A percentile compares a stretch with the other conserved stretches of the same genome.
Conservation (phyloP, 495 filamentous ascomycete genomes). For the Lasiosphaeria miniovina region DNA sequence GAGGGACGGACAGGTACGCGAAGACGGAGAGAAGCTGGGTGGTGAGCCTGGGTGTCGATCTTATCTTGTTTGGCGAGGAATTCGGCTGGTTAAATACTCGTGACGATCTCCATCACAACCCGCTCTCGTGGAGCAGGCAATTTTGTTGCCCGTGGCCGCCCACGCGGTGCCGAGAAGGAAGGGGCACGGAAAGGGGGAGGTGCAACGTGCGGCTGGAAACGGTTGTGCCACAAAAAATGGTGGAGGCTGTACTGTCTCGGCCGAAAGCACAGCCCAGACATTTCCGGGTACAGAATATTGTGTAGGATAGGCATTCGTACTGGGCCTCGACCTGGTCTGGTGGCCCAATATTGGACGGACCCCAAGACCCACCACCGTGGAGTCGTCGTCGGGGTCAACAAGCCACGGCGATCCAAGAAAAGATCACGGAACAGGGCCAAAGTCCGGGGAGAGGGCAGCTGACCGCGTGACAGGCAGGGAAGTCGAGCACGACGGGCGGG, state of each 20-base stretch:
- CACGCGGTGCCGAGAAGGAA: neutral
- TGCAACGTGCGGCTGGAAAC: neutral
- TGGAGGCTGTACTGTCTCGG: neutral
- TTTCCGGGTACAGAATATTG: too few species aligned
- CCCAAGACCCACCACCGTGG: too few species aligned
- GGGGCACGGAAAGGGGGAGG: neutral
- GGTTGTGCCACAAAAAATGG: neutral
- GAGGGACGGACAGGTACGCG: neutral
- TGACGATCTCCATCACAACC: neutral
- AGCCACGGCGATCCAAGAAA: conserved; percentile 3
- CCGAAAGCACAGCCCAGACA: neutral
- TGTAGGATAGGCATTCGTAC: too few species aligned
- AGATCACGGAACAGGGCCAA: neutral
- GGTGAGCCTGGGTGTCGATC: neutral
- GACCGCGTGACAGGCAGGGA: conserved; percentile 23
- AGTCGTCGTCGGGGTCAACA: neutral
- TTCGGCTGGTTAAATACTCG: neutral
- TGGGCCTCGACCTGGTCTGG: too few species aligned
- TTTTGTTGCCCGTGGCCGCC: neutral
- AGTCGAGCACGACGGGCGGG: conserved; percentile 25
- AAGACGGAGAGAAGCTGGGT: neutral
- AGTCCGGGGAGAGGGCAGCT: conserved; percentile 13
- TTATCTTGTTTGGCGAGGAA: neutral
- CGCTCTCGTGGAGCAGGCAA: neutral
- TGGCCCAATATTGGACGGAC: too few species aligned